These are phyloP conservation scores for Adansonia gregorii DNA, from an alignment of 441 rosid species.

Conservation along the genomic window DNA sequence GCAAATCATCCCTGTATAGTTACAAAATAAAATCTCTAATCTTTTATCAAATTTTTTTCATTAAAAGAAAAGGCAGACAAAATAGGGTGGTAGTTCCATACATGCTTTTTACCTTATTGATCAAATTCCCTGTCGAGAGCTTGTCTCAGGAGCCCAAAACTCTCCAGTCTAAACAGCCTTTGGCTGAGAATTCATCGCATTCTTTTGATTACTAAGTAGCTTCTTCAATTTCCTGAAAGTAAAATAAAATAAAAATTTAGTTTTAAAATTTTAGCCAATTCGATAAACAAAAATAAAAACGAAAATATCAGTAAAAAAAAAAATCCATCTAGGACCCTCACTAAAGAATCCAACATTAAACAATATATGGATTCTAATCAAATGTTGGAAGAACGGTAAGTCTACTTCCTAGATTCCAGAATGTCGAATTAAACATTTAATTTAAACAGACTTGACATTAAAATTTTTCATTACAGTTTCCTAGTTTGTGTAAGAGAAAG, in stretches of 20 bases:
- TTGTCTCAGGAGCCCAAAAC: constrained; percentile 46
- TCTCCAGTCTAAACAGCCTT: constrained; percentile 58
- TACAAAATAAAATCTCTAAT: background rate
- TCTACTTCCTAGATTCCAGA: constrained; percentile 6
- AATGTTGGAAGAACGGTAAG: background rate
- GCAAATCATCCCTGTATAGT: constrained; percentile 75
- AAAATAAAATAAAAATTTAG: background rate
- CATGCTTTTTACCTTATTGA: constrained; percentile 65
- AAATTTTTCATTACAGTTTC: background rate
- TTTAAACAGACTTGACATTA: background rate
- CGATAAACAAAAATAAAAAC: background rate
- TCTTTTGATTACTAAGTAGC: constrained; percentile 45
- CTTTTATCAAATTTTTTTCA: background rate
- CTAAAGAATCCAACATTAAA: background rate
- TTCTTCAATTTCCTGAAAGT: constrained; percentile 58
- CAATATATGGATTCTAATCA: constrained; percentile 8
- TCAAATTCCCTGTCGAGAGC: constrained; percentile 68
- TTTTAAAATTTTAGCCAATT: background rate
- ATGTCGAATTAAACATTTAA: background rate
- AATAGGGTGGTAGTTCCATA: background rate
- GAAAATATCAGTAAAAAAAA: background rate
- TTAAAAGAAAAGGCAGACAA: background rate
- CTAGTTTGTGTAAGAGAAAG: background rate
- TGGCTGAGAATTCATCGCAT: constrained; percentile 36
- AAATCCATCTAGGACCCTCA: background rate